Percentiles rank a stretch among this genome's conserved stretches.
phyloP scores from a whole-genome alignment of 2,329 filamentous ascomycete genomes.

The Ophiocordyceps robertsii region DNA sequence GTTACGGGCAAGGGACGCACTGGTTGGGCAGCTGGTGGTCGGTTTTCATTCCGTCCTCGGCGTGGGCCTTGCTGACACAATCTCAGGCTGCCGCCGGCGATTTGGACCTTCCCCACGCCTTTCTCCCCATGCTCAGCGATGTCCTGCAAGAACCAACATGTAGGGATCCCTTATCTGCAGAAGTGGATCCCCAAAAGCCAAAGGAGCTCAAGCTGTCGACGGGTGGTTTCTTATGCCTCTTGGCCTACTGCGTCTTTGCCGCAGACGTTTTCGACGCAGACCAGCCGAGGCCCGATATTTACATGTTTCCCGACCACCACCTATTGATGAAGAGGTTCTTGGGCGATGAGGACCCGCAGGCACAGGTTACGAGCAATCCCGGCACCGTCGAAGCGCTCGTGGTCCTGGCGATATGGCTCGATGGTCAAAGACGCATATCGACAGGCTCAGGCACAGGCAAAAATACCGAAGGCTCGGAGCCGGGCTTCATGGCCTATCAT shows the following conservation, averaged over 20 bases:
- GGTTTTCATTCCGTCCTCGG: constrained; percentile 13
- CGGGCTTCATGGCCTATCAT: constrained; percentile 45
- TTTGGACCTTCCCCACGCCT: constrained; percentile 36
- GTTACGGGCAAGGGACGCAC: constrained; percentile 47
- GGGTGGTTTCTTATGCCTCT: constrained; percentile 43
- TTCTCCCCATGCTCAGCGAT: constrained; percentile 31
- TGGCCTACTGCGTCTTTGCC: constrained; percentile 50
- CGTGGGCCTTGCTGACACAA: background rate
- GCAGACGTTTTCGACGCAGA: constrained; percentile 46
- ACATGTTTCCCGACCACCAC: constrained; percentile 48
- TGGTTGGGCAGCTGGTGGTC: constrained; percentile 61
- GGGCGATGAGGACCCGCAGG: constrained; percentile 32
- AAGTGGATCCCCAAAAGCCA: constrained; percentile 31
- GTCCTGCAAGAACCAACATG: constrained; percentile 26
- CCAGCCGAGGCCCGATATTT: constrained; percentile 35
- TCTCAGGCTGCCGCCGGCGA: constrained; percentile 48
- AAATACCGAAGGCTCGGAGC: constrained; percentile 7
- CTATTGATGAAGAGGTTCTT: constrained; percentile 40
- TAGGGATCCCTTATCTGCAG: constrained; percentile 29
- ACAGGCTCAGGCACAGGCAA: constrained; percentile 12
- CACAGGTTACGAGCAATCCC: constrained; percentile 31
- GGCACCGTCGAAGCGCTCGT: constrained; percentile 47
- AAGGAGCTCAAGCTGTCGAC: constrained; percentile 44
- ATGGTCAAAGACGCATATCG: constrained; percentile 32
- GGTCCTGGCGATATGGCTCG: constrained; percentile 45